Percentiles rank a stretch among this genome's conserved stretches.
phyloP scores from a whole-genome alignment of 1,284 basidiomycete species.

The Microbotryum intermedium region DNA sequence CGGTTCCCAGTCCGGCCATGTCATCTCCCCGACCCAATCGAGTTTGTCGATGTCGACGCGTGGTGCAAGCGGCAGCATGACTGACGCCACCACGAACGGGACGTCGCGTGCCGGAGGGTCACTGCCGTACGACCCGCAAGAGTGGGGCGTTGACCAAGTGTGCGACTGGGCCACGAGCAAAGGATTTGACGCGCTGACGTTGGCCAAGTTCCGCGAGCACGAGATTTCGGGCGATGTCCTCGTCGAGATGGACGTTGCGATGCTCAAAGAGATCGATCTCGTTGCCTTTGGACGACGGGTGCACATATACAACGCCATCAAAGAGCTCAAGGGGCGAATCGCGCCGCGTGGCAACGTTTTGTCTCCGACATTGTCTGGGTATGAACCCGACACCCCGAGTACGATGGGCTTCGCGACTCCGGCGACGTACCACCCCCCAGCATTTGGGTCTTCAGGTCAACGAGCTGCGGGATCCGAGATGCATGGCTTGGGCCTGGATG shows the following conservation, averaged over 20 bases:
- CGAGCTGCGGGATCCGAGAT: not conserved
- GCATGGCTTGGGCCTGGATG: slow-evolving; percentile 17
- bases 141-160: slow-evolving; percentile 81
- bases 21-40: not conserved
- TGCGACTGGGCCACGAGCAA: slow-evolving; percentile 77
- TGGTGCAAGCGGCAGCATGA: not conserved
- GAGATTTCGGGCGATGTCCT: slow-evolving; percentile 97
- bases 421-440: not conserved
- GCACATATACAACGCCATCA: slow-evolving; percentile 88
- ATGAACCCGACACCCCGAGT: slow-evolving; percentile 15
- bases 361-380: slow-evolving; percentile 8
- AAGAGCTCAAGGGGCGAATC: slow-evolving; percentile 64
- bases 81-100: not conserved
- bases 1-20: not conserved
- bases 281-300: slow-evolving; percentile 88
- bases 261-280: slow-evolving; percentile 95
- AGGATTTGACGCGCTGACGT: slow-evolving; percentile 74
- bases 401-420: not conserved
- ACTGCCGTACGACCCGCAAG: slow-evolving; percentile 17
- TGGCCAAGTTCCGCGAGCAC: slow-evolving; percentile 88
- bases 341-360: slow-evolving; percentile 36
- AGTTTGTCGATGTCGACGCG: not conserved
- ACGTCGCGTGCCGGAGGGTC: not conserved
- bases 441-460: not conserved
- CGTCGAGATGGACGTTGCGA: slow-evolving; percentile 81